Percentiles rank a stretch among this genome's conserved stretches.
Conservation (phyloP, 1,284 basidiomycete genomes). For the Moesziomyces antarcticus region DNA sequence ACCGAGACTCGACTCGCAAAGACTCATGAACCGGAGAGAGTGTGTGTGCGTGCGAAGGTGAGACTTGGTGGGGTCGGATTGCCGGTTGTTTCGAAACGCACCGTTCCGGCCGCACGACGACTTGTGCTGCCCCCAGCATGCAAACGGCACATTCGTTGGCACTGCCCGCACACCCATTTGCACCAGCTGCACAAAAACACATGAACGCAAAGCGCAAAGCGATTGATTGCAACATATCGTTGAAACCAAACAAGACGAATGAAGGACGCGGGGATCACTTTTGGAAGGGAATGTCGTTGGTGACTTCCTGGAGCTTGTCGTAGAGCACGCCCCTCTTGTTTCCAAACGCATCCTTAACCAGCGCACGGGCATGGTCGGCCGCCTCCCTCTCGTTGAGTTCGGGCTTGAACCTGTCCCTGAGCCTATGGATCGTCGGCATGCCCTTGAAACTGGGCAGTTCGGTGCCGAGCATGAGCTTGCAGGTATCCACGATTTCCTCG, state of each 20-base stretch:
- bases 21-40: too few species aligned
- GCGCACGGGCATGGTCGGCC: constrained; percentile 85
- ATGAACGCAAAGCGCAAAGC: too few species aligned
- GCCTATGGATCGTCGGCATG: constrained; percentile 79
- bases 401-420: constrained; percentile 87
- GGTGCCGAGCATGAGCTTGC: constrained; percentile 93
- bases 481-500: constrained; percentile 86
- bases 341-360: constrained; percentile 92
- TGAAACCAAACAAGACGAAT: neutral
- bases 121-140: too few species aligned
- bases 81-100: too few species aligned
- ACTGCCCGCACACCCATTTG: too few species aligned
- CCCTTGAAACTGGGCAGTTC: constrained; percentile 97
- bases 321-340: constrained; percentile 91
- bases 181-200: too few species aligned
- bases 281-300: constrained; percentile 61
- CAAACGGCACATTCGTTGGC: too few species aligned
- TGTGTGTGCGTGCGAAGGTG: too few species aligned
- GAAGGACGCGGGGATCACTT: constrained; percentile 1
- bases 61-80: too few species aligned
- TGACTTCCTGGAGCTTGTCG: constrained; percentile 74
- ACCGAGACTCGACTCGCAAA: too few species aligned
- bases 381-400: constrained; percentile 87
- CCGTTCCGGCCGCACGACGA: too few species aligned
- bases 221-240: neutral